A percentile compares a stretch with the other conserved stretches of the same genome.
Evolutionary conservation across 768 basidiomycete genomes (phyloP).

Genomic region (Holtermanniella nyarrowii): DNA sequence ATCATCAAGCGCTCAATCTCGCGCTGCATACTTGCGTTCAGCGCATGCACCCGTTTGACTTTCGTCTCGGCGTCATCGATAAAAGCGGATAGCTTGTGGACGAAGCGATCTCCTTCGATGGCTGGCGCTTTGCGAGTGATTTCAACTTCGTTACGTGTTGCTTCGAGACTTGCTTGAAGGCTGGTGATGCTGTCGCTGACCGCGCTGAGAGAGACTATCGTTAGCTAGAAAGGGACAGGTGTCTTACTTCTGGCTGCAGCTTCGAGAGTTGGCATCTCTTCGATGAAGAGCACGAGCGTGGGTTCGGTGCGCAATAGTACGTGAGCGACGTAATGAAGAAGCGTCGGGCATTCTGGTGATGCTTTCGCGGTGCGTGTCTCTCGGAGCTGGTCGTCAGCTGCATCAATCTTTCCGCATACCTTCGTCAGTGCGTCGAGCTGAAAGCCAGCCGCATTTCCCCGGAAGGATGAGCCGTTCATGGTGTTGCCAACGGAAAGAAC

Average conservation of each 20-base stretch:
- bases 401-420: conserved; percentile 45
- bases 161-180: conserved; percentile 51
- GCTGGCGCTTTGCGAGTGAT: conserved; percentile 40
- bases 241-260: conserved; percentile 65
- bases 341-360: conserved; percentile 63
- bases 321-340: conserved; percentile 81
- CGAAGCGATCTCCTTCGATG: conserved; percentile 53
- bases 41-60: conserved; percentile 57
- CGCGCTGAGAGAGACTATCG: conserved; percentile 61
- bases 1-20: conserved; percentile 54
- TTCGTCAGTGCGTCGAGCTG: conserved; percentile 70
- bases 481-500: conserved; percentile 70
- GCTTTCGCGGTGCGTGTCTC: conserved; percentile 69
- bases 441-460: conserved; percentile 76
- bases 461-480: conserved; percentile 69
- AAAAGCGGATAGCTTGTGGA: conserved; percentile 47
- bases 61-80: conserved; percentile 46
- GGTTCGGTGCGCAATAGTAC: conserved; percentile 61
- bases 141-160: conserved; percentile 52
- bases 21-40: conserved; percentile 50
- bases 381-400: conserved; percentile 51
- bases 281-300: conserved; percentile 57
- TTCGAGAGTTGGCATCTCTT: conserved; percentile 71
- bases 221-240: not conserved
- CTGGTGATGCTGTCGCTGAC: conserved; percentile 53